A percentile compares a stretch with the other conserved stretches of the same genome.
These are phyloP conservation scores for Mrakiaceae sp. DNA, from an alignment of 1,284 basidiomycete genomes.

Conservation along the genomic window DNA sequence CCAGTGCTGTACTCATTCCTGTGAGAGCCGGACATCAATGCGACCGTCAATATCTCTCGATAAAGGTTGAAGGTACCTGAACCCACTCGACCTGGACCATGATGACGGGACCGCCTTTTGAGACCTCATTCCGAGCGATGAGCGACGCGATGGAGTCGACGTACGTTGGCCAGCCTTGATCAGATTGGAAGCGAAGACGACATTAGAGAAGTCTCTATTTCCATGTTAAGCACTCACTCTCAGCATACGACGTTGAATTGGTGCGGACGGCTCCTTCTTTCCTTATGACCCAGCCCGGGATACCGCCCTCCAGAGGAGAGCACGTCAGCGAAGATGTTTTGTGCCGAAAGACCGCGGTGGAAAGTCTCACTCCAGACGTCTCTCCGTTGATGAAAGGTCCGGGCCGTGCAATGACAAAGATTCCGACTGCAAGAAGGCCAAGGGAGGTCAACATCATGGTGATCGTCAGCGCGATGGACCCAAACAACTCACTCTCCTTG, in stretches of 20 bases:
- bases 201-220: neutral
- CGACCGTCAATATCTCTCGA: too few species aligned
- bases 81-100: slow-evolving; percentile 48
- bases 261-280: slow-evolving; percentile 54
- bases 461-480: neutral
- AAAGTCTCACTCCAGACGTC: slow-evolving; percentile 47
- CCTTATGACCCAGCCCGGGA: slow-evolving; percentile 63
- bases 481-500: slow-evolving; percentile 6
- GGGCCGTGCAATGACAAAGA: slow-evolving; percentile 1
- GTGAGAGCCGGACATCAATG: too few species aligned
- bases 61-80: too few species aligned
- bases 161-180: slow-evolving; percentile 56
- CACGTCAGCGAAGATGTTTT: too few species aligned
- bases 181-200: neutral
- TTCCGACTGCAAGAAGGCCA: neutral
- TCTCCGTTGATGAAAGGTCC: slow-evolving; percentile 55
- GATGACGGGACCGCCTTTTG: slow-evolving; percentile 58
- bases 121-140: slow-evolving; percentile 55
- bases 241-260: slow-evolving; percentile 52
- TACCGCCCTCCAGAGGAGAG: slow-evolving; percentile 38
- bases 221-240: neutral
- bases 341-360: too few species aligned
- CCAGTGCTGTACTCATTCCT: slow-evolving; percentile 51
- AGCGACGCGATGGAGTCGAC: slow-evolving; percentile 50
- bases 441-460: neutral